Conservation (phyloP, 768 basidiomycete genomes). For the Amanita muscaria region DNA sequence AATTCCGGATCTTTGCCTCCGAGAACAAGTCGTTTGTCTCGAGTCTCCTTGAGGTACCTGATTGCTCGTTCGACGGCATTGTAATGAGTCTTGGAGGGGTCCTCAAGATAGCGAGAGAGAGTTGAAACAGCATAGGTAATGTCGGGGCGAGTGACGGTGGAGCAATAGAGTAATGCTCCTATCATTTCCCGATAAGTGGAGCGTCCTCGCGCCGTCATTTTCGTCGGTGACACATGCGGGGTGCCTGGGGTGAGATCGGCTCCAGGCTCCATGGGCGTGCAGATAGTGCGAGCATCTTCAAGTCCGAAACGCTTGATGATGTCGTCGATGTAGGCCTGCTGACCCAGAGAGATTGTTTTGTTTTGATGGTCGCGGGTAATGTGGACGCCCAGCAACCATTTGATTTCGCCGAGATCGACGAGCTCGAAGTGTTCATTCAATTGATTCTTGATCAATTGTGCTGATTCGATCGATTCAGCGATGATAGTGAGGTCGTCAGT, state of each 20-base stretch:
- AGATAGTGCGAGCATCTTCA: conserved; percentile 11
- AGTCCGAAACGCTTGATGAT: conserved; percentile 14
- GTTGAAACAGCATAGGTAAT: conserved; percentile 19
- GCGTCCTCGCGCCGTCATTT: background rate
- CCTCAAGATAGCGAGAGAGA: conserved; percentile 17
- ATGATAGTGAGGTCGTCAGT: no score
- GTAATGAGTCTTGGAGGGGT: conserved; percentile 17
- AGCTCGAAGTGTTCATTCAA: conserved; percentile 17
- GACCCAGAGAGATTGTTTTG: conserved; percentile 15
- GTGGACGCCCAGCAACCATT: conserved; percentile 20
- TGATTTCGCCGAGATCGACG: conserved; percentile 16
- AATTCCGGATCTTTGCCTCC: conserved; percentile 11
- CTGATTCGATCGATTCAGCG: no score
- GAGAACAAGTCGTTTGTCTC: conserved; percentile 10
- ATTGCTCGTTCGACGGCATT: conserved; percentile 18
- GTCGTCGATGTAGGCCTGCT: conserved; percentile 19
- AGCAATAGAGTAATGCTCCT: conserved; percentile 22
- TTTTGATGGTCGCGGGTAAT: conserved; percentile 12
- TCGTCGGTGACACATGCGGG: conserved; percentile 6
- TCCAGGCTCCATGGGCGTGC: conserved; percentile 12
- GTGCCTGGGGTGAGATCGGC: conserved; percentile 12
- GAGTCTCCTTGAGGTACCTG: conserved; percentile 20
- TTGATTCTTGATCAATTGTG: background rate
- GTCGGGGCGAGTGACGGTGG: conserved; percentile 20
- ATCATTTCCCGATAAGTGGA: conserved; percentile 18